Conservation (phyloP, 2,329 filamentous ascomycete species). For the Neonectria punicea region DNA sequence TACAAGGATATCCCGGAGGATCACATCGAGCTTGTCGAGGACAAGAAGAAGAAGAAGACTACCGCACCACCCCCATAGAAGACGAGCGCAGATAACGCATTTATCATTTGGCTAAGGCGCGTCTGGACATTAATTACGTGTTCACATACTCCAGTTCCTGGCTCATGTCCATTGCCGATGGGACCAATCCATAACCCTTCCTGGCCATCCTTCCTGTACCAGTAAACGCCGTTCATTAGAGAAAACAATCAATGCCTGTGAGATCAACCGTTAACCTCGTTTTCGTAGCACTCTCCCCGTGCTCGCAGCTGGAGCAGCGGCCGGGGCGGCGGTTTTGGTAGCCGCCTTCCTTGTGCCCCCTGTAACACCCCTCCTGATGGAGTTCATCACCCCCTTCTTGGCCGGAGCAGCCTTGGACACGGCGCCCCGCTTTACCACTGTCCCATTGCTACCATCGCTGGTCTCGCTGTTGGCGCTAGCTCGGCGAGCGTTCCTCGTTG, state of each 20-base stretch:
- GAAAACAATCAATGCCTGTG: slow-evolving; percentile 8
- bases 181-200: slow-evolving; percentile 26
- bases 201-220: slow-evolving; percentile 25
- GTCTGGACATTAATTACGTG: slow-evolving; percentile 32
- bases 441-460: slow-evolving; percentile 72
- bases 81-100: slow-evolving; percentile 26
- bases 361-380: slow-evolving; percentile 63
- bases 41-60: slow-evolving; percentile 84
- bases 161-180: slow-evolving; percentile 27
- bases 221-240: slow-evolving; percentile 38
- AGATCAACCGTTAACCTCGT: slow-evolving; percentile 51
- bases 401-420: slow-evolving; percentile 50
- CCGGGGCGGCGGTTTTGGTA: slow-evolving; percentile 52
- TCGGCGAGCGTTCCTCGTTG: slow-evolving; percentile 62
- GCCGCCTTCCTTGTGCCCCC: slow-evolving; percentile 62
- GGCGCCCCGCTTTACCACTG: slow-evolving; percentile 68
- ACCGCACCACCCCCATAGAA: slow-evolving; percentile 37
- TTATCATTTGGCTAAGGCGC: slow-evolving; percentile 34
- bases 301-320: slow-evolving; percentile 55
- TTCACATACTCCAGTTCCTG: slow-evolving; percentile 30
- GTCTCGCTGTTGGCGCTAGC: slow-evolving; percentile 70
- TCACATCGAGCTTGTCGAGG: slow-evolving; percentile 93
- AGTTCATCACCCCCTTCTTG: slow-evolving; percentile 65
- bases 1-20: slow-evolving; percentile 93
- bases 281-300: slow-evolving; percentile 67